Base-by-base conservation (phyloP, 2,329 filamentous ascomycete species). In the Akanthomyces lecanii region DNA sequence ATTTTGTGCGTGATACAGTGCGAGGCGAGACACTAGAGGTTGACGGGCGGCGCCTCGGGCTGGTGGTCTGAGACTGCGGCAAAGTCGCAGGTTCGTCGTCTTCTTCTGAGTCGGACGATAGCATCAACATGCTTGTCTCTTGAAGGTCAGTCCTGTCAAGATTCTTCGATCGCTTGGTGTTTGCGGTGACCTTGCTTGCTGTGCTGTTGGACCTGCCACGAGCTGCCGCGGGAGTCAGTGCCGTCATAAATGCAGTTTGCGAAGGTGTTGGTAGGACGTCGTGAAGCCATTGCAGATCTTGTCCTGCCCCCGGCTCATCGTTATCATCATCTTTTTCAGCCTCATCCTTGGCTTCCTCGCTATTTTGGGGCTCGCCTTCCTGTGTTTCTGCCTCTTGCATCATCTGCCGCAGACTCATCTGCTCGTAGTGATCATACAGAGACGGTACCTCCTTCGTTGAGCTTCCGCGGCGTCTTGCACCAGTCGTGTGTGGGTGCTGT, bases 401-500 rank as follows among this genome's bases (percentile, higher is more conserved):
- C 3, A 79, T 71, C 45, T 81, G 72, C 16, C 78, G 78, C 63
- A 83, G 80, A 0, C 82, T 80, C 75, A 81, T 81, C 66, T 84
- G 78, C 69, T 86, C 84, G 67, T 86, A 85, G 67, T 86, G 82
- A 62, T 83, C 76, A 67, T 86, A 85, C 3, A 86, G 73, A 59
- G 80, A 79, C 50, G 82, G 76, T 25, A 85, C 70, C 3, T 78
- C 79, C 18, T 74, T 71, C 2, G 76, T 69, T 14, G 58, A 68
- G 72, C 73, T 67, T 52, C 67, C 57, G 38, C 66, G 65, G 11
- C 50, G 63, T 56, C 67, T 66, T 30, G 64, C 69, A 1, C 72
- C 72, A 56, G 65, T 69, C 4, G 72, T 72, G 16, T 63, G 67
- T 52, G 71, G 65, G 51, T 67, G 67, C 16, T 61, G 64, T 18